Evolutionary conservation across 2,329 filamentous ascomycete species (phyloP), one percentile per base, ranked within the genome.

Genomic region (Ilyonectria sp.): DNA sequence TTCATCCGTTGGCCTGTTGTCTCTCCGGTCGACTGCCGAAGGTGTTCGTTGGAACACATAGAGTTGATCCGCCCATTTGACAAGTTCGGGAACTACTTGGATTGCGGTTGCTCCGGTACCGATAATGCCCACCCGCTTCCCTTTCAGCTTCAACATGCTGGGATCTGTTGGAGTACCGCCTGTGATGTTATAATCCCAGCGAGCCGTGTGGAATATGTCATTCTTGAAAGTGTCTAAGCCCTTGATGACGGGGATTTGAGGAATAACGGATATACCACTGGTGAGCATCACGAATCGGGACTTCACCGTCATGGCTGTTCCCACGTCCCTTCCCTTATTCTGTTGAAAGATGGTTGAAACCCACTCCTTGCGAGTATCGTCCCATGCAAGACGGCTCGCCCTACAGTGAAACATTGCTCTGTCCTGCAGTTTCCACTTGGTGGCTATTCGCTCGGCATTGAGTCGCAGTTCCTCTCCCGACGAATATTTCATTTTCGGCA

Each of bases 401-500:
- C 35, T 37, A 9, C 35, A 37, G 35, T 9, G 35, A 15, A 37
- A 37, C 35, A 37, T 37, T 37, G 35, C 35, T 37, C 35, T 10
- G 13, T 37, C 35, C 35, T 37, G 35, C 9, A 37, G 10, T 10
- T 37, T 37, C 35, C 13, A 37, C 13, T 37, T 10, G 13, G 35
- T 37, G 35, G 35, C 35, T 11, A 10, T 37, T 15, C 35, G 9
- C 13, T 37, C 13, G 17, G 4, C 13, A 15, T 40, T 6, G 37
- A 15, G 17, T 17, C 37, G 82, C 83, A 43, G 87, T 81, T 7
- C 77, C 6, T 75, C 10, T 84, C 77, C 4, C 81, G 80, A 71
- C 88, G 81, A 43, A 68, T 86, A 87, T 52, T 83, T 82, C 43
- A 86, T 80, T 8, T 79, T 85, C 0, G 89, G 90, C 75, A 90